Evolutionary conservation across 306 rosid genomes (phyloP).

Genomic region (Glycine tomentella): DNA sequence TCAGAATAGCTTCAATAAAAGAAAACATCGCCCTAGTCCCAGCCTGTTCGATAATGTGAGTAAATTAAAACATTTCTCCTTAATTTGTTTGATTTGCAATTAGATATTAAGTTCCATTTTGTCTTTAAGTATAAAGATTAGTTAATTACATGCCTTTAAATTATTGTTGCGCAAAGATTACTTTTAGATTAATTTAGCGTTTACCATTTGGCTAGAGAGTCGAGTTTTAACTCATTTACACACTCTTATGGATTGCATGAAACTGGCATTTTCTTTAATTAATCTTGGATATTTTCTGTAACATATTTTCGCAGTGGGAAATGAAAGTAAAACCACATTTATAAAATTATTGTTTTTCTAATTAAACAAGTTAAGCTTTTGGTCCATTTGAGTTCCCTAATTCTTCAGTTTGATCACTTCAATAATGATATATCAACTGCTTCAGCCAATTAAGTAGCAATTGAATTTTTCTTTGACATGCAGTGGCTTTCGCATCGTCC

Average conservation of each 20-base stretch:
- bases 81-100: not conserved
- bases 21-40: slow-evolving; percentile 55
- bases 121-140: not conserved
- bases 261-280: not conserved
- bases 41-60: slow-evolving; percentile 59
- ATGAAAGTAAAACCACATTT: no score
- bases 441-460: slow-evolving; percentile 1
- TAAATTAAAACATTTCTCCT: not conserved
- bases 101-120: not conserved
- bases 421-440: slow-evolving; percentile 1
- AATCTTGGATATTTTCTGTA: no score
- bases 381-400: slow-evolving; percentile 5
- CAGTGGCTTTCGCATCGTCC: slow-evolving; percentile 33
- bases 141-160: not conserved
- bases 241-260: not conserved
- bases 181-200: not conserved
- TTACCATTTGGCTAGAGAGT: not conserved
- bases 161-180: not conserved
- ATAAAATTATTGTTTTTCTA: not conserved
- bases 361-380: slow-evolving; percentile 33
- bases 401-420: no score
- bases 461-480: not conserved
- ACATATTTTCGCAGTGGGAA: no score
- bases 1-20: slow-evolving; percentile 53
- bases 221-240: not conserved